These are phyloP conservation scores for Cinnamomum micranthum DNA, from an alignment of 164 flowering plant species.

Conservation along the genomic window DNA sequence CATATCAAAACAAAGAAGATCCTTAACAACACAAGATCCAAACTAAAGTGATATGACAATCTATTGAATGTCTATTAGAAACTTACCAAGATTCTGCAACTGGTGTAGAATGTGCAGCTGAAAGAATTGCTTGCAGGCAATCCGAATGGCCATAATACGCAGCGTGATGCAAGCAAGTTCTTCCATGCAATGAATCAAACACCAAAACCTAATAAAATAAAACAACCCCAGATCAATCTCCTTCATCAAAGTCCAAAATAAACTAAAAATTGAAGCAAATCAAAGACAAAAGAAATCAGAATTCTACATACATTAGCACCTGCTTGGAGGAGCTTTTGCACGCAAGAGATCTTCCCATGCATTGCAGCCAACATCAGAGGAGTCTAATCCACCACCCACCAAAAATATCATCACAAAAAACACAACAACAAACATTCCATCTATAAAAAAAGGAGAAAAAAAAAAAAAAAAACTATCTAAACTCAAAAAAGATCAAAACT, in stretches of 20 bases:
- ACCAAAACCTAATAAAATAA: conserved; percentile 49
- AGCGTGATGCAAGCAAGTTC: conserved; percentile 95
- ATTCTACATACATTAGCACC: conserved; percentile 76
- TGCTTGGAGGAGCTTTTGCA: conserved; percentile 69
- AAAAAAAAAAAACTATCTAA: background rate
- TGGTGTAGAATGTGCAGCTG: conserved; percentile 67
- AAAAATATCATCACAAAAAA: background rate
- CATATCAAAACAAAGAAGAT: background rate
- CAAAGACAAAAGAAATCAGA: conserved; percentile 1
- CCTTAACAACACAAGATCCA: background rate
- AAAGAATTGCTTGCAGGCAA: conserved; percentile 79
- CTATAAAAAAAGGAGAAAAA: background rate
- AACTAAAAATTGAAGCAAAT: background rate
- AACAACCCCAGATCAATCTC: conserved; percentile 5
- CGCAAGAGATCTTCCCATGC: conserved; percentile 84
- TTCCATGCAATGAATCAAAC: conserved; percentile 77
- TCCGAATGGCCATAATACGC: conserved; percentile 89
- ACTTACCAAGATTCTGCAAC: conserved; percentile 84
- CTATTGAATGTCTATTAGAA: background rate
- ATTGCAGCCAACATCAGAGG: conserved; percentile 98
- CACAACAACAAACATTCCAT: background rate
- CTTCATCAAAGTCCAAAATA: background rate
- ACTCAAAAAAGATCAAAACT: background rate
- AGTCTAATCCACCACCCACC: conserved; percentile 43
- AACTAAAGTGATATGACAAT: background rate